Evolutionary conservation across 345 rosid genomes (phyloP), one percentile per base, ranked within the genome.

Genomic region (Lepidium africanum): DNA sequence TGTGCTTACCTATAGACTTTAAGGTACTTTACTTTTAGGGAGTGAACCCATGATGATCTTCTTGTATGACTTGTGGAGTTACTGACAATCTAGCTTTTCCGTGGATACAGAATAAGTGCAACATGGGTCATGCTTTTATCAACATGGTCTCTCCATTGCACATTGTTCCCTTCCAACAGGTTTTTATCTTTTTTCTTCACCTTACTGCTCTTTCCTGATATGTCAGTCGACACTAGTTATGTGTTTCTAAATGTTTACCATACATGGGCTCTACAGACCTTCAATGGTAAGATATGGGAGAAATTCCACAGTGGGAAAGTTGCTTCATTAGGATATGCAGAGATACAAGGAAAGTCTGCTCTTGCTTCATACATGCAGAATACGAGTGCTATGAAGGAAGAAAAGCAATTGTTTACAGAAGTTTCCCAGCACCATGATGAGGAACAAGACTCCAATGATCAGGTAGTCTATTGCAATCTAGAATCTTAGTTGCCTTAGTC

Each of bases 241-340:
- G 32, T 27, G 32, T 27, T 27, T 27, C 32, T 27, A 27, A 27
- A 27, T 4, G 6, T 27, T 4, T 27, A 7, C 33, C 19, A 51
- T 65, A 15, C 13, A 25, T 52, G 57, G 57, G 23, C 46, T 65
- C 36, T 80, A 74, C 82, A 92, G 98, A 88, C 88, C 33, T 90
- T 92, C 72, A 88, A 80, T 68, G 98, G 96, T 71, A 90, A 88
- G 80, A 83, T 76, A 78, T 92, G 98, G 98, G 96, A 92, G 80
- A 93, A 93, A 79, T 93, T 93, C 79, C 88, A 93, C 65, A 93
- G 98, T 51, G 98, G 91, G 69, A 92, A 92, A 81, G 91, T 85
- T 76, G 96, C 98, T 30, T 84, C 90, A 11, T 70, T 92, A 74
- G 96, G 93, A 64, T 92, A 92, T 79, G 96, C 96, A 43, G 83